phyloP scores from a whole-genome alignment of 352 stramenopile genomes.

The Pythium periplocum region DNA sequence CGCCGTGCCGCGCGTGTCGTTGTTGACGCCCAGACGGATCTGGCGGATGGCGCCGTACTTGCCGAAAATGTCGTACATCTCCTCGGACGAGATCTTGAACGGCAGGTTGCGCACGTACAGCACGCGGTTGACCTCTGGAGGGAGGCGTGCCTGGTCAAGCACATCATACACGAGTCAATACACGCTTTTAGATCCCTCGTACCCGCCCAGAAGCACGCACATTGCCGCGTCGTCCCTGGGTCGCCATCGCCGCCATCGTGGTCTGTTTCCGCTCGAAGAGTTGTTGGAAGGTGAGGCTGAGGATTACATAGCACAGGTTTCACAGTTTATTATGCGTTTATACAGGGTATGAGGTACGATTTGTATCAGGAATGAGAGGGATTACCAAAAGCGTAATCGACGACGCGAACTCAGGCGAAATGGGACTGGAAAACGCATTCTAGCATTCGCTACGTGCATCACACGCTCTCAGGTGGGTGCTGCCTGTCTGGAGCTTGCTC shows the following conservation, averaged over 20 bases:
- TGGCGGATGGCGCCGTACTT: conserved; percentile 99
- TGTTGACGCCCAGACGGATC: conserved; percentile 90
- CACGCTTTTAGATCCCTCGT: background rate
- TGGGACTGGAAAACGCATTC: too few species aligned
- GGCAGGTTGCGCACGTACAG: conserved; percentile 97
- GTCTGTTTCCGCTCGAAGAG: background rate
- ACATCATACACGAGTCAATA: background rate
- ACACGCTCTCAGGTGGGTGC: background rate
- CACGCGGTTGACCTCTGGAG: conserved; percentile 98
- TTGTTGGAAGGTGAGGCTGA: background rate
- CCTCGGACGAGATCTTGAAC: conserved; percentile 98
- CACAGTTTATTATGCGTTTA: background rate
- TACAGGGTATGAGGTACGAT: background rate
- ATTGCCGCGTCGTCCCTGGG: conserved; percentile 55
- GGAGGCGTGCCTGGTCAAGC: conserved; percentile 73
- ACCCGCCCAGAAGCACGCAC: conserved; percentile 24
- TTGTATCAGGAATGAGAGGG: background rate
- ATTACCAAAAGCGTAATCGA: background rate
- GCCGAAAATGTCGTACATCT: conserved; percentile 99
- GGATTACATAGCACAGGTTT: background rate
- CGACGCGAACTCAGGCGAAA: background rate
- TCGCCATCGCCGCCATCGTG: conserved; percentile 43
- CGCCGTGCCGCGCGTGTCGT: conserved; percentile 95
- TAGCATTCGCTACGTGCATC: too few species aligned
- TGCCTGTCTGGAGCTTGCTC: background rate